Conservation (phyloP, 257 asterid species). For the Penstemon davidsonii region DNA sequence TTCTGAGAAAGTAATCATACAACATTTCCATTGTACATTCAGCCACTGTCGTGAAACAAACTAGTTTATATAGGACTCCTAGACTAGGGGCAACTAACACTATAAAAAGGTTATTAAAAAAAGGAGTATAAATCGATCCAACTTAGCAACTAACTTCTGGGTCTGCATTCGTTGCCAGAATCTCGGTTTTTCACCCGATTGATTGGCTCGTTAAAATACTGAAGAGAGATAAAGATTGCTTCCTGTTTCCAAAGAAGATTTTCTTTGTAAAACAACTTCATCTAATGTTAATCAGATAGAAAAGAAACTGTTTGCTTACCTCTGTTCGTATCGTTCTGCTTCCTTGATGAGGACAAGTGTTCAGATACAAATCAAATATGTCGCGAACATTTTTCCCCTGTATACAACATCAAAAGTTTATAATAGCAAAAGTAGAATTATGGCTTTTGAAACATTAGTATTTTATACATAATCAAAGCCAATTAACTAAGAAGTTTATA, state of each 20-base stretch:
- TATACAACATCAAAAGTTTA: constrained; percentile 2
- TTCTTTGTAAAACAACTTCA: neutral
- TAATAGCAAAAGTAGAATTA: neutral
- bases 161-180: neutral
- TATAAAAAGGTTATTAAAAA: neutral
- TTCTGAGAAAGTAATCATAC: neutral
- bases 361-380: constrained; percentile 67
- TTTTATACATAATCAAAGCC: neutral
- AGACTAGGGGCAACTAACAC: neutral
- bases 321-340: constrained; percentile 95
- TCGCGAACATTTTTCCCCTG: constrained; percentile 74
- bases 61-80: neutral
- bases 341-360: constrained; percentile 93
- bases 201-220: constrained; percentile 92
- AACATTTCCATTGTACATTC: neutral
- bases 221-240: constrained; percentile 83
- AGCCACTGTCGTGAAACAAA: neutral
- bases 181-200: constrained; percentile 29
- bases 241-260: constrained; percentile 46
- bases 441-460: too few relatives aligned
- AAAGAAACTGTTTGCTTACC: constrained; percentile 36
- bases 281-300: neutral
- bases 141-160: neutral
- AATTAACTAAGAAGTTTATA: neutral
- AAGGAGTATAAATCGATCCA: neutral